phyloP scores from a whole-genome alignment of 345 rosid species.

The Citrus hindsii region DNA sequence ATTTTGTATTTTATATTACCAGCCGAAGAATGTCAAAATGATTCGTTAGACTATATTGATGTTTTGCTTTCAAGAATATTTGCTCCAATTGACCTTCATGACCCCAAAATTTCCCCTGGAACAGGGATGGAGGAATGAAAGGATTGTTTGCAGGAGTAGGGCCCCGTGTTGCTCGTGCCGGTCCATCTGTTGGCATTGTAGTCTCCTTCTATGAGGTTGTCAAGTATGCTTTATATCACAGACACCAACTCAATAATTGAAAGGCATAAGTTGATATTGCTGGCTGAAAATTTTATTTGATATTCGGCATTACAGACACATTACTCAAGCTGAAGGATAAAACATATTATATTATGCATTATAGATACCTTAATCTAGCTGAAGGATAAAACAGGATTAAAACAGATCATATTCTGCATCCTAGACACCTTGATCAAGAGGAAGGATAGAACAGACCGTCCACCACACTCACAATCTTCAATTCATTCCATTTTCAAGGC shows the following conservation, averaged over 20 bases:
- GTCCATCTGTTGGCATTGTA: slow-evolving; percentile 93
- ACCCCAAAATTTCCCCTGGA: not conserved
- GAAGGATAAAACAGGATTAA: not conserved
- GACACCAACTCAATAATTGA: slow-evolving; percentile 20
- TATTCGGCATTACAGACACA: not conserved
- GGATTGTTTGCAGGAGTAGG: slow-evolving; percentile 78
- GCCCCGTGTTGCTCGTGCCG: slow-evolving; percentile 80
- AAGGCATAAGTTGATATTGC: not conserved
- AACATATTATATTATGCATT: not conserved
- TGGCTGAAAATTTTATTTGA: not conserved
- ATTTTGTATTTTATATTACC: not conserved
- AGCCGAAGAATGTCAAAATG: not conserved
- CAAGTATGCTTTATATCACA: slow-evolving; percentile 55
- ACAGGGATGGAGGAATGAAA: slow-evolving; percentile 74
- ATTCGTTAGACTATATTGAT: not conserved
- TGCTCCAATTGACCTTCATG: not conserved
- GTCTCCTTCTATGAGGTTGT: slow-evolving; percentile 87
- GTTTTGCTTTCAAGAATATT: not conserved
- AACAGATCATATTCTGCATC: not conserved
- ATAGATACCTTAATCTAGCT: not conserved
- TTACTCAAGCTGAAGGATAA: not conserved
- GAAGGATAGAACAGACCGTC: not conserved
- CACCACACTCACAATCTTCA: too few species aligned
- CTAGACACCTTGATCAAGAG: not conserved
- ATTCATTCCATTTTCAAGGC: not conserved